Percentiles rank a stretch among this genome's conserved stretches.
phyloP scores from a whole-genome alignment of 345 rosid genomes.

The Eucalyptus shirleyi region DNA sequence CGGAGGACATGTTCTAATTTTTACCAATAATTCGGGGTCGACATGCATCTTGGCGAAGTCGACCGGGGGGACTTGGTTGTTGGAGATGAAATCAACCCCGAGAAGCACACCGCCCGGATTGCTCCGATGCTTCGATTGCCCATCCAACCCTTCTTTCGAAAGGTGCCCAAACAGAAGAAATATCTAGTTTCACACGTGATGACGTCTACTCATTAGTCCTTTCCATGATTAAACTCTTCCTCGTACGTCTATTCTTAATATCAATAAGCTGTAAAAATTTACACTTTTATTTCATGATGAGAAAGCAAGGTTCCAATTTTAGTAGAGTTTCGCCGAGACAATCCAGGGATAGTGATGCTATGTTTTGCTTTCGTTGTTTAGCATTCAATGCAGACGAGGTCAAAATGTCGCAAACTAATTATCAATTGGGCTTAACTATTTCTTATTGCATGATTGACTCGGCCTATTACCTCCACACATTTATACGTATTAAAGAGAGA shows the following conservation, averaged over 20 bases:
- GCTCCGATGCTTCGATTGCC: slow-evolving; percentile 29
- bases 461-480: not conserved
- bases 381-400: not conserved
- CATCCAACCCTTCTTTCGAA: slow-evolving; percentile 49
- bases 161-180: not conserved
- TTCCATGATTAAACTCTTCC: not conserved
- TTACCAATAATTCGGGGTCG: slow-evolving; percentile 67
- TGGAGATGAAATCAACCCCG: slow-evolving; percentile 58
- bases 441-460: not conserved
- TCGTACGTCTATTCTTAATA: not conserved
- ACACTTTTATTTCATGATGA: not conserved
- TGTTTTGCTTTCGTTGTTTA: not conserved
- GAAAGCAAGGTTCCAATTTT: not conserved
- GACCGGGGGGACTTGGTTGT: slow-evolving; percentile 35
- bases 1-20: not conserved
- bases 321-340: not conserved
- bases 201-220: not conserved
- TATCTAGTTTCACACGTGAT: not conserved
- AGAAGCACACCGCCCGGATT: slow-evolving; percentile 17
- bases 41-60: slow-evolving; percentile 72
- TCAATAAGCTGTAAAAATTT: not conserved
- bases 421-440: not conserved
- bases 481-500: not conserved
- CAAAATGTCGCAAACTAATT: not conserved
- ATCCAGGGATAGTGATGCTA: not conserved